These are phyloP conservation scores for Pestalotiopsis sp. DNA, from an alignment of 2,329 filamentous ascomycete genomes.

Conservation along the genomic window DNA sequence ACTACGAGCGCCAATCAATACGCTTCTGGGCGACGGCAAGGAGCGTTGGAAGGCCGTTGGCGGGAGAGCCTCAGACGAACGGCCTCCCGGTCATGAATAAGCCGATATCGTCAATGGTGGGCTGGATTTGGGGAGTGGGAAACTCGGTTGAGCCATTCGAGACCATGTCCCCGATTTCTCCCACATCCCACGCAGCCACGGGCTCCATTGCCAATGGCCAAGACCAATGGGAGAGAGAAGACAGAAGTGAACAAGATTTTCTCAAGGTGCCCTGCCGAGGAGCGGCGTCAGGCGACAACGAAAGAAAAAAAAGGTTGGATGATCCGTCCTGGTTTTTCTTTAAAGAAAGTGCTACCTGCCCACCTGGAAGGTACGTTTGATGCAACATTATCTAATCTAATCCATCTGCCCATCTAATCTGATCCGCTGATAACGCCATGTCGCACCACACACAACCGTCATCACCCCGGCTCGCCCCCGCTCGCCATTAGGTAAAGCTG, in stretches of 20 bases:
- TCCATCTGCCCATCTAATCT: conserved; percentile 6
- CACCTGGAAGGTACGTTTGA: background rate
- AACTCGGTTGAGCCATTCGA: background rate
- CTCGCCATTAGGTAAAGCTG: background rate
- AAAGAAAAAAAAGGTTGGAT: background rate
- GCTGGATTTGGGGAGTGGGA: background rate
- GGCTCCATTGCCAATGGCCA: background rate
- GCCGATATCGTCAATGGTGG: background rate
- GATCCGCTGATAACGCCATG: conserved; percentile 6
- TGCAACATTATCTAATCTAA: conserved; percentile 4
- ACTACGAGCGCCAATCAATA: no score
- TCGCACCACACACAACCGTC: background rate
- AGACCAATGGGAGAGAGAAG: background rate
- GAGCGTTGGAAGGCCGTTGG: background rate
- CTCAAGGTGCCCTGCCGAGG: background rate
- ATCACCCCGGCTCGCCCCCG: background rate
- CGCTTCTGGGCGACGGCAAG: background rate
- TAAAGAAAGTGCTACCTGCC: background rate
- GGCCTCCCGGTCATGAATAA: background rate
- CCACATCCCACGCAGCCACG: background rate
- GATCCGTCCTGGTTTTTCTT: background rate
- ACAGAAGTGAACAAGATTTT: background rate
- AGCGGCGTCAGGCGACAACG: background rate
- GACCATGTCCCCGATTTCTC: background rate
- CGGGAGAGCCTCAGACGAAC: background rate